Evolutionary conservation across 441 rosid species (phyloP), one percentile per base, ranked within the genome.

Genomic region (Kokia cookei): DNA sequence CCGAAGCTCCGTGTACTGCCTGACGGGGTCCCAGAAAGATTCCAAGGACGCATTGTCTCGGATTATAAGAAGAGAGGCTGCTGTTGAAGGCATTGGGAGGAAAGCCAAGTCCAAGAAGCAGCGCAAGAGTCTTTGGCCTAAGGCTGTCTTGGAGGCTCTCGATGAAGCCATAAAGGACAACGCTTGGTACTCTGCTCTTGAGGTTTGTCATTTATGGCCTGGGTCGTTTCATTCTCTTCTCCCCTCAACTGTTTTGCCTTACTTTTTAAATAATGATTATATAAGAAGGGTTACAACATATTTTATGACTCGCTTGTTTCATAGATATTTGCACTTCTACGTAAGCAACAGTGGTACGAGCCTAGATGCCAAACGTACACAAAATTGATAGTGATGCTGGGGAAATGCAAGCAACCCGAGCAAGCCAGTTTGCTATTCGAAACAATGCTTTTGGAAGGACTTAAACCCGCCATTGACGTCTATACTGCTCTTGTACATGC

Each of bases 121-220:
- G 83, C 82, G 60, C 29, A 73, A 37, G 5, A 87, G 81, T 22
- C 82, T 92, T 57, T 86, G 91, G 93, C 95, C 98, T 63, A 94
- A 85, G 82, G 90, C 96, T 73, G 90, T 94, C 58, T 81, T 94
- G 83, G 96, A 92, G 74, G 94, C 97, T 69, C 92, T 89, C 47
- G 93, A 90, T 35, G 98, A 84, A 2, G 97, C 94, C 7, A 82
- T 87, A 14, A 80, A 69, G 47, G 84, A 86, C 42, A 85, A 87
- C 50, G 85, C 81, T 61, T 88, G 95, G 84, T 85, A 82, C 35
- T 85, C 93, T 78, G 93, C 93, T 60, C 89, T 94, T 43, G 87
- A 90, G 92, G 97, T 90, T 24, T 1, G 60, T 60, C 27, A 9
- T 42, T 8, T 42, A 42, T 42, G 45, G 45, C 8, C 45, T 42